Conservation (phyloP, 202 grass and related monocot genomes). For the Digitaria exilis region DNA sequence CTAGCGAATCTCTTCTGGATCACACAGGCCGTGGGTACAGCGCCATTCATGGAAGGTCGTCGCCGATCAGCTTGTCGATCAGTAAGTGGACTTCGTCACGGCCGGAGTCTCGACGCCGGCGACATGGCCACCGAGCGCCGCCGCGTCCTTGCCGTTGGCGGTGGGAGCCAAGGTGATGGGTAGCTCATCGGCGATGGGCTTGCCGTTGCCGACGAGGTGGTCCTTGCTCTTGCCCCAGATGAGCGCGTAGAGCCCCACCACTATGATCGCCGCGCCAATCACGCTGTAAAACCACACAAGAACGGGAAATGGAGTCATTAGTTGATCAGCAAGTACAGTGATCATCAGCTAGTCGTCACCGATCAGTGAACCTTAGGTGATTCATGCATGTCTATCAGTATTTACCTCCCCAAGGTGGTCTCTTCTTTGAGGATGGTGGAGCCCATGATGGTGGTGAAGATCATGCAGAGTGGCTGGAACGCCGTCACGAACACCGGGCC, state of each 20-base stretch:
- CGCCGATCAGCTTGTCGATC: constrained; percentile 50
- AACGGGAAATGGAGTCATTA: not conserved
- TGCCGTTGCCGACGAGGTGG: constrained; percentile 27
- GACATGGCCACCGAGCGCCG: constrained; percentile 20
- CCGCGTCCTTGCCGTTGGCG: constrained; percentile 42
- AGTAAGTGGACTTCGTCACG: constrained; percentile 19
- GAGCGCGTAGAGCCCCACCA: constrained; percentile 72
- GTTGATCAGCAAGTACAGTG: too few species aligned
- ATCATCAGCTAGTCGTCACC: not conserved
- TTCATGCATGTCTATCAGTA: not conserved
- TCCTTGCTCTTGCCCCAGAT: constrained; percentile 91
- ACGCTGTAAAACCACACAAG: constrained; percentile 37
- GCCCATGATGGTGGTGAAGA: constrained; percentile 70
- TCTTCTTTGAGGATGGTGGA: constrained; percentile 76
- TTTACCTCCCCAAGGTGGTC: constrained; percentile 79
- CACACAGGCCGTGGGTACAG: too few species aligned
- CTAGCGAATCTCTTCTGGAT: not conserved
- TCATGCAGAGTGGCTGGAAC: constrained; percentile 94
- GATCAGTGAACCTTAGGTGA: not conserved
- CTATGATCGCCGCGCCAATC: constrained; percentile 79
- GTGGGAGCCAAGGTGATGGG: constrained; percentile 40
- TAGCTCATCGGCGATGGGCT: constrained; percentile 50
- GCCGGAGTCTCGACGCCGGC: constrained; percentile 45
- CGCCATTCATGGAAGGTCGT: too few species aligned
- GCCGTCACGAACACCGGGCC: constrained; percentile 94